Evolutionary conservation across 2,329 filamentous ascomycete species (phyloP), one percentile per base, ranked within the genome.

Genomic region (Fusarium longipes): DNA sequence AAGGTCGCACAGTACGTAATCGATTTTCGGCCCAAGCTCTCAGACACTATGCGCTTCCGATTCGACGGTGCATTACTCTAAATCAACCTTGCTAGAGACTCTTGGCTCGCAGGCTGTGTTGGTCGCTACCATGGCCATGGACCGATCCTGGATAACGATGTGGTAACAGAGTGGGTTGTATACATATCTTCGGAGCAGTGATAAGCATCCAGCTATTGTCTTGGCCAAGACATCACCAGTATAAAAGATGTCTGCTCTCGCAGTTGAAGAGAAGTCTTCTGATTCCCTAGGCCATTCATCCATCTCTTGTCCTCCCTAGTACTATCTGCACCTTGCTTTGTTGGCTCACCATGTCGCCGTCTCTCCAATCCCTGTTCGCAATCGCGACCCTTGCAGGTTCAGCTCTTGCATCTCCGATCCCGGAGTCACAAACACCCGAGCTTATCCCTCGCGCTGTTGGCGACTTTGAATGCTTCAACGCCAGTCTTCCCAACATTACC

Each of bases 401-500:
- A 17, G 39, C 18, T 35, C 33, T 66, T n/a, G 56, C 50, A 18
- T 66, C 65, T 8, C 65, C 65, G 12, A 36, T 68, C 22, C 65
- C 65, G 40, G 40, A 43, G 25, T 25, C 40, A 20, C 33, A 48
- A 40, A 44, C 53, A 27, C 56, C 65, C 17, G 56, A 50, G 11
- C 39, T 68, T 1, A 30, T 49, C 4, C 36, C 56, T 5, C 20
- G 65, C 6, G 65, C 43, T 40, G 56, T 63, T 20, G 44, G 38
- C 15, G 44, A 57, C 30, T 68, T 66, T 57, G 61, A 55, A 17
- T 68, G 65, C 56, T 70, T 65, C 67, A 70, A 70, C 18, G 64
- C 67, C 25, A 70, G 67, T 40, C 78, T 86, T 0, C 84, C 84
- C 11, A 86, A 86, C 70, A 77, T 87, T 40, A 86, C 83, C 49